Evolutionary conservation across 257 asterid genomes (phyloP).

Genomic region (Primulina huaijiensis): DNA sequence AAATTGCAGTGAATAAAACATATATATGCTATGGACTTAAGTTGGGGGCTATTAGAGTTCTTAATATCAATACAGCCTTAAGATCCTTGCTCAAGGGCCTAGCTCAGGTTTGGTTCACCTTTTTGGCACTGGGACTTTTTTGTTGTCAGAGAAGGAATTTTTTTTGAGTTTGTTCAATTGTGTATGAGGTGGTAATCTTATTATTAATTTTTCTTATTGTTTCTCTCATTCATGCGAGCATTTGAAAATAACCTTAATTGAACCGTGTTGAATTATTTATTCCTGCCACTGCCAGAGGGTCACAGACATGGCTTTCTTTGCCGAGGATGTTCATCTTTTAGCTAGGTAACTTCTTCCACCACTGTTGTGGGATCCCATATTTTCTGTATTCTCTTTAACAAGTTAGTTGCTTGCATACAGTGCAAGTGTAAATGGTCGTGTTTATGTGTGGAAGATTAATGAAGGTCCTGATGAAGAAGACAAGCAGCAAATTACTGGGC

Average conservation of each 20-base stretch:
- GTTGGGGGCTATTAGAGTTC: conserved; percentile 83
- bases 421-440: conserved; percentile 94
- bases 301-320: conserved; percentile 99
- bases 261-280: conserved; percentile 6
- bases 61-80: conserved; percentile 88
- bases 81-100: conserved; percentile 94
- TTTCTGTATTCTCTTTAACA: conserved; percentile 11
- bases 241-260: conserved; percentile 21
- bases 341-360: conserved; percentile 63
- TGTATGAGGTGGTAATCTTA: not conserved
- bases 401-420: conserved; percentile 43
- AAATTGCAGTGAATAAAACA: conserved; percentile 88
- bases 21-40: conserved; percentile 93
- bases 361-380: conserved; percentile 18
- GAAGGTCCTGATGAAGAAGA: conserved; percentile 97
- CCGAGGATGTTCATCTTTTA: conserved; percentile 95
- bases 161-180: not conserved
- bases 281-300: conserved; percentile 69
- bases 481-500: conserved; percentile 85
- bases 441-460: conserved; percentile 88
- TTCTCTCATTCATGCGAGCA: not conserved
- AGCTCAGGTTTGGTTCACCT: conserved; percentile 56
- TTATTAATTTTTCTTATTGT: not conserved
- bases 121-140: not conserved
- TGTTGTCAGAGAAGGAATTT: not conserved